Conservation (phyloP, 345 rosid genomes). For the Lepidium didymum region DNA sequence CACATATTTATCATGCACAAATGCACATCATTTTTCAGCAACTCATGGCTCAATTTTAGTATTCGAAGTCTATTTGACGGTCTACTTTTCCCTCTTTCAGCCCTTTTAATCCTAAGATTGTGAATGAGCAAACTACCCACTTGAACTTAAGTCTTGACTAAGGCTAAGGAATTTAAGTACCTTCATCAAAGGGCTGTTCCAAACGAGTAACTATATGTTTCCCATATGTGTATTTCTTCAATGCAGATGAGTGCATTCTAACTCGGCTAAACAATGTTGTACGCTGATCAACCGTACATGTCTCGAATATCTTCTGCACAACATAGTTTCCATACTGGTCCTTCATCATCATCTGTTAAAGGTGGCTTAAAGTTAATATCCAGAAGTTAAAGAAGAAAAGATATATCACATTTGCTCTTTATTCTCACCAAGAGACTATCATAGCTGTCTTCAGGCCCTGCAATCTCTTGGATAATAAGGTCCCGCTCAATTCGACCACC, state of each 20-base stretch:
- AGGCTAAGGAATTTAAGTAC: slow-evolving; percentile 16
- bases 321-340: slow-evolving; percentile 75
- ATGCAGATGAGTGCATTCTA: slow-evolving; percentile 42
- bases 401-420: background rate
- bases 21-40: background rate
- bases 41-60: background rate
- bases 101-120: background rate
- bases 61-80: background rate
- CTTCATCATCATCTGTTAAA: slow-evolving; percentile 56
- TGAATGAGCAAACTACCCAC: background rate
- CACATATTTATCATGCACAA: background rate
- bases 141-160: background rate
- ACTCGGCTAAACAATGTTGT: slow-evolving; percentile 36
- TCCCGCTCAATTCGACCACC: slow-evolving; percentile 48
- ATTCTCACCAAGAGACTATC: slow-evolving; percentile 51
- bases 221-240: slow-evolving; percentile 76
- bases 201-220: slow-evolving; percentile 69
- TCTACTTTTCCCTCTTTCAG: background rate
- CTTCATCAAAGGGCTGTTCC: slow-evolving; percentile 54
- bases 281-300: slow-evolving; percentile 44
- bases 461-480: slow-evolving; percentile 49
- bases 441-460: slow-evolving; percentile 44
- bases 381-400: background rate
- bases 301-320: slow-evolving; percentile 60
- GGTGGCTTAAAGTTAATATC: background rate